These are phyloP conservation scores for Escallonia rubra DNA, from an alignment of 129 eudicot genomes.

Conservation along the genomic window DNA sequence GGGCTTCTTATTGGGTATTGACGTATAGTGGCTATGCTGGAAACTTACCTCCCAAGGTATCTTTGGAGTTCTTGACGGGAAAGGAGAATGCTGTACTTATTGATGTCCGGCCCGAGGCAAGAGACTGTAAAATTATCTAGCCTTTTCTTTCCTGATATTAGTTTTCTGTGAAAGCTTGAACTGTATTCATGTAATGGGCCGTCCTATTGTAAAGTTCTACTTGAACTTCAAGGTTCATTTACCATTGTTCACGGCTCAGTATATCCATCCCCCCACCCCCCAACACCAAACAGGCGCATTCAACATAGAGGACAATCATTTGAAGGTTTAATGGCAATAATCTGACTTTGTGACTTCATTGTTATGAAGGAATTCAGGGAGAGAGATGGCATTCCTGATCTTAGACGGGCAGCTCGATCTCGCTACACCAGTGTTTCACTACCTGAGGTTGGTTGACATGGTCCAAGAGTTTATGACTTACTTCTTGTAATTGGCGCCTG, in stretches of 20 bases:
- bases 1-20: slow-evolving; percentile 74
- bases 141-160: slow-evolving; percentile 28
- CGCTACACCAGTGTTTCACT: slow-evolving; percentile 67
- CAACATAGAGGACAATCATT: not conserved
- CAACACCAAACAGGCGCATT: too few species aligned
- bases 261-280: not conserved
- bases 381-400: slow-evolving; percentile 97
- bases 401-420: slow-evolving; percentile 79
- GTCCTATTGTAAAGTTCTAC: not conserved
- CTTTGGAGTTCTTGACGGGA: slow-evolving; percentile 63
- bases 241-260: not conserved
- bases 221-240: not conserved
- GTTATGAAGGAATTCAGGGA: slow-evolving; percentile 74
- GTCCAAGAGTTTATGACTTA: not conserved
- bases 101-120: slow-evolving; percentile 99
- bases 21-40: slow-evolving; percentile 95
- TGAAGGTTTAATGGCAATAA: not conserved
- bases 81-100: slow-evolving; percentile 62
- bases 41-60: slow-evolving; percentile 65
- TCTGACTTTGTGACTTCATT: slow-evolving; percentile 13
- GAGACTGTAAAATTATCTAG: slow-evolving; percentile 58
- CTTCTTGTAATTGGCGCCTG: too few species aligned
- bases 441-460: slow-evolving; percentile 64
- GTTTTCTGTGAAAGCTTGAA: not conserved
- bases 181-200: not conserved